Conservation (phyloP, 75 land plant genomes). For the Pseudotsuga menziesii region DNA sequence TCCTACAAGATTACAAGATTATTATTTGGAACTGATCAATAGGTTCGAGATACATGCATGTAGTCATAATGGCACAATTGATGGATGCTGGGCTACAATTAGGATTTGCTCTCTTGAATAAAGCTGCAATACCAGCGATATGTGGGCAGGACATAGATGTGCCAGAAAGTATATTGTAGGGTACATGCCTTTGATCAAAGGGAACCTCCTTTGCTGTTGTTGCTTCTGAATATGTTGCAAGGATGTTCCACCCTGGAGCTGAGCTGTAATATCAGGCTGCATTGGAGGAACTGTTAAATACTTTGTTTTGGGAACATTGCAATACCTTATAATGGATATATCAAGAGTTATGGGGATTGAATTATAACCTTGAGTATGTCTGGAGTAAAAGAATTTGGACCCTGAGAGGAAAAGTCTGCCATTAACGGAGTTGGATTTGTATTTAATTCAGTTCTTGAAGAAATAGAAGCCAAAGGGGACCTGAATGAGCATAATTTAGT, state of each 20-base stretch:
- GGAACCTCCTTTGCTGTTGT: conserved; percentile 5
- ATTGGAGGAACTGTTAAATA: not conserved
- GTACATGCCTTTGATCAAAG: conserved; percentile 9
- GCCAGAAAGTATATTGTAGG: conserved; percentile 20
- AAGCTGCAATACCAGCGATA: conserved; percentile 19
- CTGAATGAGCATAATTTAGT: conserved; percentile 2
- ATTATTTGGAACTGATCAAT: too few relatives aligned
- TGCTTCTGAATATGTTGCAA: conserved; percentile 19
- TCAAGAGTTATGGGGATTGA: not conserved
- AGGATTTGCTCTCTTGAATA: conserved; percentile 18
- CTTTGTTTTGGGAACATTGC: not conserved
- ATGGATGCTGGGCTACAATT: conserved; percentile 29
- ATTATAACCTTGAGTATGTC: conserved; percentile 39
- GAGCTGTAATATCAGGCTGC: conserved; percentile 32
- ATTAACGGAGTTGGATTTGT: conserved; percentile 22
- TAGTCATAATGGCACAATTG: conserved; percentile 23
- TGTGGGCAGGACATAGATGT: conserved; percentile 35
- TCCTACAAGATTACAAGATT: too few relatives aligned
- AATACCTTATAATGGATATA: not conserved
- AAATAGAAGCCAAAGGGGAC: conserved; percentile 18
- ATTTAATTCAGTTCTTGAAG: not conserved
- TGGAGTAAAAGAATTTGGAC: conserved; percentile 18
- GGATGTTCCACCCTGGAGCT: conserved; percentile 27
- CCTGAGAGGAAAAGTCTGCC: conserved; percentile 31
- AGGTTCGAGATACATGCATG: not conserved